Evolutionary conservation across 352 stramenopile genomes (phyloP).

Genomic region (Pythium aristosporum): DNA sequence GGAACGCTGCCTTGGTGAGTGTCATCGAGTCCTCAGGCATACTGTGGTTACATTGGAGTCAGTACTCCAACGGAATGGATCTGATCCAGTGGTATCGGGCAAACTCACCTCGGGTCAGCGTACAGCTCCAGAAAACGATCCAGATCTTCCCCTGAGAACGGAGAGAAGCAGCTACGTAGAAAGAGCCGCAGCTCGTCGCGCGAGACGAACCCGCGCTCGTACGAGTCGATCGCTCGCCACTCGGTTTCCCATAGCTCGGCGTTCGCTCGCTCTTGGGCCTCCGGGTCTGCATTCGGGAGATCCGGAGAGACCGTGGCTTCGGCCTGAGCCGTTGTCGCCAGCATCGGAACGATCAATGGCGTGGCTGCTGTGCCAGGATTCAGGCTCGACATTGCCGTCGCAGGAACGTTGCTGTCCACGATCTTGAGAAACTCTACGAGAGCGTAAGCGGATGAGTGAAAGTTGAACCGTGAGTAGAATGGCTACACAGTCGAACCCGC

Average conservation of each 20-base stretch:
- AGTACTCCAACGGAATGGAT: neutral
- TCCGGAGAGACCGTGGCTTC: too few species aligned
- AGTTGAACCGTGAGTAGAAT: too few species aligned
- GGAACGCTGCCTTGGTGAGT: constrained; percentile 46
- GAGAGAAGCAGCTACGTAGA: constrained; percentile 43
- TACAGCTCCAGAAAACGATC: constrained; percentile 59
- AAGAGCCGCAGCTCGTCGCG: constrained; percentile 47
- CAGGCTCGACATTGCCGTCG: neutral
- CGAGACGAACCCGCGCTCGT: constrained; percentile 39
- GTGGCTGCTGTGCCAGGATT: neutral
- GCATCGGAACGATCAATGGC: neutral
- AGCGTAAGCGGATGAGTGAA: neutral
- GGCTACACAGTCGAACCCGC: constrained; percentile 30
- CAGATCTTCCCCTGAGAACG: constrained; percentile 41
- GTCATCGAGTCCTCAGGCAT: constrained; percentile 30
- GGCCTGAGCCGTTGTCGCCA: neutral
- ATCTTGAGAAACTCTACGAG: constrained; percentile 70
- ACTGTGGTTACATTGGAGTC: neutral
- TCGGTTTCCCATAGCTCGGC: constrained; percentile 42
- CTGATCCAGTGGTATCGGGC: neutral
- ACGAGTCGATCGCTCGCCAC: constrained; percentile 61
- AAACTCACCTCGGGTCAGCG: constrained; percentile 32
- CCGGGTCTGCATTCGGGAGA: constrained; percentile 30
- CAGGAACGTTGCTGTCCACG: constrained; percentile 51
- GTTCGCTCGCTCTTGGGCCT: constrained; percentile 42